A percentile compares a stretch with the other conserved stretches of the same genome.
phyloP scores from a whole-genome alignment of 768 basidiomycete genomes.

The Rhodotorula toruloides region DNA sequence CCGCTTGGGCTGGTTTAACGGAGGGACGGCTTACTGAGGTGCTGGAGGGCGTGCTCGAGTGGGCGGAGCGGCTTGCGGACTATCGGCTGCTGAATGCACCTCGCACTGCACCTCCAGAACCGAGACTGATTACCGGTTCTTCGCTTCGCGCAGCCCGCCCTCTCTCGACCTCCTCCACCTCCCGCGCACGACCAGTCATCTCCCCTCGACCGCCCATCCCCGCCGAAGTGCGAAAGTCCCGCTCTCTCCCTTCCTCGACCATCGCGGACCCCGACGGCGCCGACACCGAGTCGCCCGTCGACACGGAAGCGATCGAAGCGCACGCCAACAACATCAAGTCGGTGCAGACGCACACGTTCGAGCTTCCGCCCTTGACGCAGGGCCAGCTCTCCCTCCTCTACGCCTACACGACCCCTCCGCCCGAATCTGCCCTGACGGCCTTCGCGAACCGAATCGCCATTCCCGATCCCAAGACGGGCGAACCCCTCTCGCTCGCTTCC shows the following conservation, averaged over 20 bases:
- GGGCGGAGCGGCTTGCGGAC: too few relatives aligned
- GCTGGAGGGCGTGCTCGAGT: too few relatives aligned
- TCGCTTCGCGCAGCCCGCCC: conserved; percentile 22
- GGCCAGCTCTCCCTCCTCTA: conserved; percentile 32
- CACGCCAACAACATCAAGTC: neutral
- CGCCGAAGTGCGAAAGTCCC: conserved; percentile 18
- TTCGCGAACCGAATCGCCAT: conserved; percentile 29
- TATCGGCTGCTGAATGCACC: too few relatives aligned
- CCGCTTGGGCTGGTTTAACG: too few relatives aligned
- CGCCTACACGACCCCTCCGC: conserved; percentile 34
- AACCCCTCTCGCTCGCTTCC: conserved; percentile 1
- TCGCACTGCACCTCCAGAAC: too few relatives aligned
- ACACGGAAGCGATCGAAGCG: neutral
- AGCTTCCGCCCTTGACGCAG: conserved; percentile 20
- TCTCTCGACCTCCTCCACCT: neutral
- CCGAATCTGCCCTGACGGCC: conserved; percentile 33
- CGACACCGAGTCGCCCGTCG: conserved; percentile 13
- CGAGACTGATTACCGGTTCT: neutral
- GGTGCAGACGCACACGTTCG: conserved; percentile 5
- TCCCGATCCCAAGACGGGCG: neutral
- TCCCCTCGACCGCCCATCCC: conserved; percentile 20
- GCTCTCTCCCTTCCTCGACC: neutral
- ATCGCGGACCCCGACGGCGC: neutral
- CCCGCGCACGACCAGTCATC: neutral
- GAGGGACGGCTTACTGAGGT: too few relatives aligned